These are phyloP conservation scores for Eucalyptus marginata DNA, from an alignment of 345 rosid genomes.

Conservation along the genomic window DNA sequence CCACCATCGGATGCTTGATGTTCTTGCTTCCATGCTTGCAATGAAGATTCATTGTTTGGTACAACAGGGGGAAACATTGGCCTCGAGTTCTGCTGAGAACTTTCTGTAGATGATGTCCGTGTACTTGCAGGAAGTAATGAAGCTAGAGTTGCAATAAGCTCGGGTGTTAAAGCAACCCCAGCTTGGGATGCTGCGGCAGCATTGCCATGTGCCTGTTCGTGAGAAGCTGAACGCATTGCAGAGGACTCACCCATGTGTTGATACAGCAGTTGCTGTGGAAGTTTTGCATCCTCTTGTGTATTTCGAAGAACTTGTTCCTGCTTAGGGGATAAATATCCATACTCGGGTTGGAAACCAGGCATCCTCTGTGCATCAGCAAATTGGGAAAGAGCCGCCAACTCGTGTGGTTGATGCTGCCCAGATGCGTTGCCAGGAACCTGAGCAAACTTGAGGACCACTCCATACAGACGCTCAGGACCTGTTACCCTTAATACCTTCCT, in stretches of 20 bases:
- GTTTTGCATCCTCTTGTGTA: slow-evolving; percentile 35
- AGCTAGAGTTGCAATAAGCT: slow-evolving; percentile 70
- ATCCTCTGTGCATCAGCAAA: slow-evolving; percentile 13
- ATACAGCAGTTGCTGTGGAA: slow-evolving; percentile 20
- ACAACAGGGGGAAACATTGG: slow-evolving; percentile 25
- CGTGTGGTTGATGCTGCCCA: slow-evolving; percentile 11
- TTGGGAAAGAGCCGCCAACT: slow-evolving; percentile 19
- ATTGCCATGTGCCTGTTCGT: slow-evolving; percentile 14
- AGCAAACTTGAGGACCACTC: slow-evolving; percentile 83
- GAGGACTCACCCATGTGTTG: slow-evolving; percentile 14
- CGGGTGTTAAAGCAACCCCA: slow-evolving; percentile 70
- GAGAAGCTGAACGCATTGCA: slow-evolving; percentile 20
- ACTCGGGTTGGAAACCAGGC: slow-evolving; percentile 19
- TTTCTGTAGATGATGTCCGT: slow-evolving; percentile 27
- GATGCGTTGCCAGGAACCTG: slow-evolving; percentile 26
- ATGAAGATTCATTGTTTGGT: slow-evolving; percentile 17
- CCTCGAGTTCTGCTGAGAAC: slow-evolving; percentile 30
- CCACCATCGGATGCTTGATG: slow-evolving; percentile 24
- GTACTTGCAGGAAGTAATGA: slow-evolving; percentile 50
- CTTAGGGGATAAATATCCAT: slow-evolving; percentile 9
- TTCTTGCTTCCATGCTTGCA: slow-evolving; percentile 43
- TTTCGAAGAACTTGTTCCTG: slow-evolving; percentile 33
- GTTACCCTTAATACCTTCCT: slow-evolving; percentile 61
- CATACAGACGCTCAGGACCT: slow-evolving; percentile 91
- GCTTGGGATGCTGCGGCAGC: slow-evolving; percentile 27